Conservation (phyloP, 768 basidiomycete species). For the Agrocybe chaxingu region DNA sequence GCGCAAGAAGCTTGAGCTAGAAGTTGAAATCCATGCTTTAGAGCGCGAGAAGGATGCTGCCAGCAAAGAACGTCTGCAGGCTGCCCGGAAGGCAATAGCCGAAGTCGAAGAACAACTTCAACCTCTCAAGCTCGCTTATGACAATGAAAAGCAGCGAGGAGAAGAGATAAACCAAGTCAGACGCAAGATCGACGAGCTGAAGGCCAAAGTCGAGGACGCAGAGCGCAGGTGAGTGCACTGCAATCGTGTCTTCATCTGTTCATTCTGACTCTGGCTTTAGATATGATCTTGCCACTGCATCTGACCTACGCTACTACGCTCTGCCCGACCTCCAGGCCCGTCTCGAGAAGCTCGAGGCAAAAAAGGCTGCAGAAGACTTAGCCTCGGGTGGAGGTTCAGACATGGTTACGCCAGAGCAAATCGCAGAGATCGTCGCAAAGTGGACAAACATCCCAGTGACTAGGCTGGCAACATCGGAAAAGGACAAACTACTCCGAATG, state of each 20-base stretch:
- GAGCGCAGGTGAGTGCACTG: conserved; percentile 63
- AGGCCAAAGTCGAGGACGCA: conserved; percentile 89
- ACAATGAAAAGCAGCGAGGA: conserved; percentile 78
- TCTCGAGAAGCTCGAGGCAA: conserved; percentile 67
- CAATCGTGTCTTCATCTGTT: not conserved
- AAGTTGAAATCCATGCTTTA: conserved; percentile 93
- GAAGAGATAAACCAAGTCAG: conserved; percentile 77
- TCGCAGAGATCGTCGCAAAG: conserved; percentile 89
- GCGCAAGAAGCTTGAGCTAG: conserved; percentile 83
- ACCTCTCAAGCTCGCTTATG: conserved; percentile 82
- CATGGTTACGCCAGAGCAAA: conserved; percentile 81
- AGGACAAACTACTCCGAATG: conserved; percentile 84
- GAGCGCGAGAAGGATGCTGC: conserved; percentile 89
- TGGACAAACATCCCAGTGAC: conserved; percentile 95
- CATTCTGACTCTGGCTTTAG: conserved; percentile 28
- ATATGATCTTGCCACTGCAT: conserved; percentile 72
- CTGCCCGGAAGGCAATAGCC: conserved; percentile 74
- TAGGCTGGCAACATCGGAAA: conserved; percentile 82
- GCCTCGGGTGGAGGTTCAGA: conserved; percentile 55
- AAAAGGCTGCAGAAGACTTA: conserved; percentile 70
- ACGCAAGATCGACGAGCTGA: conserved; percentile 85
- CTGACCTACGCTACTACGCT: conserved; percentile 89
- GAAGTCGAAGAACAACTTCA: conserved; percentile 82
- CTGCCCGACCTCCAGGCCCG: conserved; percentile 82
- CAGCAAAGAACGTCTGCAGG: conserved; percentile 76